Conservation (phyloP, 495 filamentous ascomycete species). For the Talaromyces thailandensis region DNA sequence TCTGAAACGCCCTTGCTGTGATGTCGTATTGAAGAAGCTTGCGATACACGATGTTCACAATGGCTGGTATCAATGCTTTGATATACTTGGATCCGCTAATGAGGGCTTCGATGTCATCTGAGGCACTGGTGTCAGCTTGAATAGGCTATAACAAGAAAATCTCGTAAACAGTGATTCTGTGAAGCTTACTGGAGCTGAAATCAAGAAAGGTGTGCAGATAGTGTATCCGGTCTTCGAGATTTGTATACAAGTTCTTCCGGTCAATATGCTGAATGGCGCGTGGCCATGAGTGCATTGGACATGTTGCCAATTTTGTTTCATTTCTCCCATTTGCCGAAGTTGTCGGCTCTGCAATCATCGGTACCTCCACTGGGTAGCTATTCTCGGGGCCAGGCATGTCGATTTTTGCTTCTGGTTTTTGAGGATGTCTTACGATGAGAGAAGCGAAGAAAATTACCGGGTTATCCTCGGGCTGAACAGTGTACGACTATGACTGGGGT, state of each 20-base stretch:
- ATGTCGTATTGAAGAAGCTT: slow-evolving; percentile 69
- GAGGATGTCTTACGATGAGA: background rate
- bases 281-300: slow-evolving; percentile 4
- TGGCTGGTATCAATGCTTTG: slow-evolving; percentile 59
- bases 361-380: background rate
- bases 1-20: slow-evolving; percentile 62
- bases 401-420: background rate
- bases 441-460: background rate
- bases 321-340: background rate
- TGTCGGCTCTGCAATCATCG: background rate
- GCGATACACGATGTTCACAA: slow-evolving; percentile 64
- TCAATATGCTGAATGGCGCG: slow-evolving; percentile 48
- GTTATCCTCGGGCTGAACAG: background rate
- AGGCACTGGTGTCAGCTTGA: background rate
- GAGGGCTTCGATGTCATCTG: slow-evolving; percentile 62
- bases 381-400: background rate
- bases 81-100: slow-evolving; percentile 59
- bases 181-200: slow-evolving; percentile 53
- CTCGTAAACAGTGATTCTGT: background rate
- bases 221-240: slow-evolving; percentile 54
- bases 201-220: slow-evolving; percentile 68
- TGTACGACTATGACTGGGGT: background rate
- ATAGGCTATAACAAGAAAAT: background rate
- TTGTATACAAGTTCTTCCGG: slow-evolving; percentile 59
- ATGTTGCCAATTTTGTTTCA: background rate